Base-by-base conservation (phyloP, 352 stramenopile genomes). In the Pythium rishiriense region DNA sequence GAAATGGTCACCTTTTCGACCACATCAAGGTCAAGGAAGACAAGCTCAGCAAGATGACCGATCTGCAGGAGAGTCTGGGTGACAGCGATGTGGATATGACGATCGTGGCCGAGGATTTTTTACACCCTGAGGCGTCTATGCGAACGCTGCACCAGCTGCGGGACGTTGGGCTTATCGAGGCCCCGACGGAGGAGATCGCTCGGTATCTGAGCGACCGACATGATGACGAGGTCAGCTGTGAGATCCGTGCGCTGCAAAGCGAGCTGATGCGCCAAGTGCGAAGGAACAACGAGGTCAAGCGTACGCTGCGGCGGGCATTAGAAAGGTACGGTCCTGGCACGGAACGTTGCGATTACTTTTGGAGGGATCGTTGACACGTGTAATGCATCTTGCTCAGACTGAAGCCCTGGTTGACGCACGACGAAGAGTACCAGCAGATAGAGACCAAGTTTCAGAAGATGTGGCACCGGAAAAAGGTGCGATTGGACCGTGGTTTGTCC, bases 381-480 rank as follows among this genome's bases (percentile, higher is more conserved):
- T 14, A 54, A 31, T 50, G 0, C 52, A 24, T 15, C 2, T 58
- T 11, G 12, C n/a, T 35, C 33, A 92, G 81, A 50, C 74, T 70
- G 49, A 87, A 89, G 56, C 81, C 81, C n/a, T 90, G 79, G 83
- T 59, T 88, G 14, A 84, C 70, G 11, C 62, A 76, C 11, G 49
- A 83, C 21, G 74, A 82, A 53, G 73, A 81, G 42, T 54, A 76
- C 28, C 70, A 83, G 12, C 64, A 88, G 19, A 72, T 74, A 33
- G 70, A 91, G 45, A 74, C 76, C 42, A 75, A 85, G 48, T 93
- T 86, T 58, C 71, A 81, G 31, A 69, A 67, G 4, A 80, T 90
- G 75, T 83, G 79, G 79, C 74, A 73, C 62, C 75, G 71, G 28
- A 90, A 91, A 54, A 88, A 85, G 75, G 81, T 88, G 58, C 53